These are phyloP conservation scores for Diaporthe aspalathi DNA, from an alignment of 2,329 filamentous ascomycete species.

Conservation along the genomic window DNA sequence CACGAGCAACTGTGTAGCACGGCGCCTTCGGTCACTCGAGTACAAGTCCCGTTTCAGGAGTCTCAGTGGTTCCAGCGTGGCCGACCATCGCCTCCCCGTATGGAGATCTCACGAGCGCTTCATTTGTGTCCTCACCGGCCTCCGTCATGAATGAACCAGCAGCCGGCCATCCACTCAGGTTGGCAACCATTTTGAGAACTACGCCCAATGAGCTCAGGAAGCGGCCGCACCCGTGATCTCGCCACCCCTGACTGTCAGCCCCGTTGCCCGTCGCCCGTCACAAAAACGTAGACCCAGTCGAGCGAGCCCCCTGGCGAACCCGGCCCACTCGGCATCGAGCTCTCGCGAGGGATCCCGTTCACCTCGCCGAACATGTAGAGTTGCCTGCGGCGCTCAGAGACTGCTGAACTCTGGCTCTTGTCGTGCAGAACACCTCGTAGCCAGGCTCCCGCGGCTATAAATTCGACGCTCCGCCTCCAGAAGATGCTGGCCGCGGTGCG, in stretches of 20 bases:
- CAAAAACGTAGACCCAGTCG: conserved; percentile 20
- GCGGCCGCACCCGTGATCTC: conserved; percentile 27
- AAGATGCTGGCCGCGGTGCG: neutral
- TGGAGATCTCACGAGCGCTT: conserved; percentile 32
- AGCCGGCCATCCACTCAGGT: conserved; percentile 12
- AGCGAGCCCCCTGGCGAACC: neutral
- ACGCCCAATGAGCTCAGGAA: conserved; percentile 35
- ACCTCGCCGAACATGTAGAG: conserved; percentile 22
- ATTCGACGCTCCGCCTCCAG: conserved; percentile 20
- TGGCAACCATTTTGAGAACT: conserved; percentile 29
- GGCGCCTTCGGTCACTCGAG: conserved; percentile 28
- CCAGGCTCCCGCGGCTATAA: conserved; percentile 29
- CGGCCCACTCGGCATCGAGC: neutral
- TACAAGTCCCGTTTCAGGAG: neutral
- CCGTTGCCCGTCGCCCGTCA: neutral
- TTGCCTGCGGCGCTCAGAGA: neutral
- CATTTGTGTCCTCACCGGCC: conserved; percentile 21
- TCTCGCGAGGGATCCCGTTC: neutral
- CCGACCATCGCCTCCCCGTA: conserved; percentile 25
- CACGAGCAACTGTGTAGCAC: conserved; percentile 25
- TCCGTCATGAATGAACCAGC: conserved; percentile 18
- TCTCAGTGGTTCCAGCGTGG: conserved; percentile 27
- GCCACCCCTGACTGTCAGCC: conserved; percentile 25
- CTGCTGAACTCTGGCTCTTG: neutral
- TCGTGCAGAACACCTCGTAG: neutral